Evolutionary conservation across 805 yeast genomes (phyloP), one percentile per base, ranked within the genome.

Genomic region (Isabelozyma pseudorhagii): DNA sequence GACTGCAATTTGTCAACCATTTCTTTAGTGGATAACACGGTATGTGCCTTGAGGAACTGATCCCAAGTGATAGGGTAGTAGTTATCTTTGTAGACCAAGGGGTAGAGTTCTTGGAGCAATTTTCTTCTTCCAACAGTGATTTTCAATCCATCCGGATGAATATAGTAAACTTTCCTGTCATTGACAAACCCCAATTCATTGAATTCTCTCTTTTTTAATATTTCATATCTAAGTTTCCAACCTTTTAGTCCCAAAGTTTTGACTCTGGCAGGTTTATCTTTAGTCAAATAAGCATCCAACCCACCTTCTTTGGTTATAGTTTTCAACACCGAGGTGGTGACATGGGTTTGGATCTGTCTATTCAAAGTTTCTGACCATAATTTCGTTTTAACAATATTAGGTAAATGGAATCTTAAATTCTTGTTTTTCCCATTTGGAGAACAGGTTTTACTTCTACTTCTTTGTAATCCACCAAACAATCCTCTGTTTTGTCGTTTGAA

Each of bases 301-400:
- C 99, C 99, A 53, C 99, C 99, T 67, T 93, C 98, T 59, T 84
- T 89, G 50, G 89, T 86, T 51, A 94, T 85, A 0, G 97, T 91
- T 60, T 85, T 83, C 62, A 94, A 77, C 5, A 91, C 97, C 51
- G 85, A 81, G 5, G 97, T 81, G 7, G 91, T 84, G 36, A 91
- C 83, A 51, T 78, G 82, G 48, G 89, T 67, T 45, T 74, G 72
- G 42, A 91, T 66, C 39, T 73, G 68, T 56, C 75, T 76, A 50
- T 83, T 71, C 59, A 94, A 76, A 0, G 88, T 72, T 57, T 89
- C 96, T 54, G 97, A 89, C 94, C 96, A 93, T 43, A 94, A 71
- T 31, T 78, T 79, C 62, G 90, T 82, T 54, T 74, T 79, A 44
- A 87, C 83, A 42, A 91, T 83, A 69, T 94, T 94, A 39, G 97